These are phyloP conservation scores for Domatiomyces globalis DNA, from an alignment of 2,329 filamentous ascomycete genomes.

Conservation along the genomic window DNA sequence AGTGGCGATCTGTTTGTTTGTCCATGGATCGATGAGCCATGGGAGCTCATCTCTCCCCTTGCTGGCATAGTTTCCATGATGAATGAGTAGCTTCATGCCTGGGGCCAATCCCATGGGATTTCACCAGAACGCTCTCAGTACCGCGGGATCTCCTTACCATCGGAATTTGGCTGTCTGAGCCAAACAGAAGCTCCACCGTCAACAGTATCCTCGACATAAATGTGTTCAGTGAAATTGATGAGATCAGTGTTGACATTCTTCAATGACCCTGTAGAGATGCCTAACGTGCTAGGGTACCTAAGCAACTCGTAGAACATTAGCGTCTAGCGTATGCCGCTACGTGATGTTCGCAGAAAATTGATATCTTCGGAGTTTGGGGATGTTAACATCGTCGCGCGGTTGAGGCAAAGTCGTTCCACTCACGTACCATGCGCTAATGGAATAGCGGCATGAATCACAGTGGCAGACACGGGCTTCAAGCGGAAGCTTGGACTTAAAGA, in stretches of 20 bases:
- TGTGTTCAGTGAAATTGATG: constrained; percentile 25
- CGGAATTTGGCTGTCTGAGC: constrained; percentile 26
- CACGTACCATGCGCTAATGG: too few relatives aligned
- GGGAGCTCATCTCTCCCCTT: too few relatives aligned
- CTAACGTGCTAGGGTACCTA: constrained; percentile 15
- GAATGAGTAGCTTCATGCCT: constrained; percentile 12
- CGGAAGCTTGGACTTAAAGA: constrained; percentile 28
- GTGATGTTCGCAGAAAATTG: constrained; percentile 23
- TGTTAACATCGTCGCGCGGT: constrained; percentile 19
- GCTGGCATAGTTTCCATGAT: too few relatives aligned
- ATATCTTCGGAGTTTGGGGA: constrained; percentile 25
- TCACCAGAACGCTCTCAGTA: constrained; percentile 14
- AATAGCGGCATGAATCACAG: too few relatives aligned
- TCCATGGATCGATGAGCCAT: constrained; percentile 32
- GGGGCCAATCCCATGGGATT: constrained; percentile 16
- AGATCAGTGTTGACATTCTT: constrained; percentile 22
- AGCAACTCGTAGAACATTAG: constrained; percentile 30
- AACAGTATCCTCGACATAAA: constrained; percentile 36
- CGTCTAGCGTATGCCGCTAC: constrained; percentile 30
- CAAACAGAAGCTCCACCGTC: constrained; percentile 40
- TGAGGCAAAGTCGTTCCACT: too few relatives aligned
- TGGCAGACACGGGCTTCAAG: not conserved
- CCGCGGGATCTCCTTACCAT: constrained; percentile 14
- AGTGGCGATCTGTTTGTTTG: constrained; percentile 27
- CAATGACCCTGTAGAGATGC: constrained; percentile 29